phyloP scores from a whole-genome alignment of 1,284 basidiomycete species.

The Trichosporon sp. region DNA sequence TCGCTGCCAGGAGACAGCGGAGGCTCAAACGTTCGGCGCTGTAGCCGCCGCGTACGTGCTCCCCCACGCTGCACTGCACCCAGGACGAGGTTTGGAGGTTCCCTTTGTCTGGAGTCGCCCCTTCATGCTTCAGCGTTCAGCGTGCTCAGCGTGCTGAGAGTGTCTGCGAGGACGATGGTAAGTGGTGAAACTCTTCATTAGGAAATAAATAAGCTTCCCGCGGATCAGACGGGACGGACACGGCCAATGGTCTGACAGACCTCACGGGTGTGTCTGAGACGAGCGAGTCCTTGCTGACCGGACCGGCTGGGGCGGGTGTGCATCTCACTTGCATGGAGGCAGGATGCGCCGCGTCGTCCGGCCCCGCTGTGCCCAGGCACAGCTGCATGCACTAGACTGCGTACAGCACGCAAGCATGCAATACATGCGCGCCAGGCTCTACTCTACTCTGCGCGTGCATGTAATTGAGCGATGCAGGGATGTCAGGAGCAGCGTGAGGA shows the following conservation, averaged over 20 bases:
- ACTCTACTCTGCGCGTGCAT: background rate
- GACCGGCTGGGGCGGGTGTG: background rate
- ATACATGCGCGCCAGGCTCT: too few relatives aligned
- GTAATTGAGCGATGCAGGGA: background rate
- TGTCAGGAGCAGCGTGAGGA: background rate
- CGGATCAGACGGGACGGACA: slow-evolving; percentile 15
- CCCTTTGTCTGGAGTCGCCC: background rate
- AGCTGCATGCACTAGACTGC: background rate
- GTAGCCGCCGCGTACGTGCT: background rate
- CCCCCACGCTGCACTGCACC: background rate
- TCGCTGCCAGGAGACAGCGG: background rate
- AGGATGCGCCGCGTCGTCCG: background rate
- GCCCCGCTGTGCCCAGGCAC: too few relatives aligned
- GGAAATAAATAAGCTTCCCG: slow-evolving; percentile 19
- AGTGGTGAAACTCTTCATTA: slow-evolving; percentile 2
- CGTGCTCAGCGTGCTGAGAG: too few relatives aligned
- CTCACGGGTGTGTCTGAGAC: background rate
- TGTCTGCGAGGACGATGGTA: too few relatives aligned
- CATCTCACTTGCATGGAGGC: background rate
- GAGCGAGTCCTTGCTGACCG: background rate
- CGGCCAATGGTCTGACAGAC: background rate
- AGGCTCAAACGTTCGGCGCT: background rate
- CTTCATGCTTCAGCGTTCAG: too few relatives aligned
- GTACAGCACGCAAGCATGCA: background rate
- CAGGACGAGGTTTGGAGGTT: background rate